Base-by-base conservation (phyloP, 2,329 filamentous ascomycete genomes). In the Sclerotinia minor region DNA sequence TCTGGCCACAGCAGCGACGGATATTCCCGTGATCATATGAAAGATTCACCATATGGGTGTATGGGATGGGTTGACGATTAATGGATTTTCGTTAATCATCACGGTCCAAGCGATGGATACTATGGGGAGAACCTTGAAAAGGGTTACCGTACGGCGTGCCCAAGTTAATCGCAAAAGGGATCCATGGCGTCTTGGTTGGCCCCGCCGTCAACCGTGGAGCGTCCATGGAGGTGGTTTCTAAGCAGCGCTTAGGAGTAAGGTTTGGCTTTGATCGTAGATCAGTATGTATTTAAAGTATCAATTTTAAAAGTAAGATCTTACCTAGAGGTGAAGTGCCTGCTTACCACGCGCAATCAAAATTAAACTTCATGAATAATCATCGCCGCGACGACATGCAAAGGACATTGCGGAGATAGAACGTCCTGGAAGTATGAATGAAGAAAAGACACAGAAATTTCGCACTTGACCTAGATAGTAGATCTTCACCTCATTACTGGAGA, bases 341-440 rank as follows among this genome's bases (percentile, higher is more conserved):
- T 38, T 57, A 41, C 35, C 47, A n/a, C 59, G 15, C 32, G 45
- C 32, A 38, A 24, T 15, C 45, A 35, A 35, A 38, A 41, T 41
- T 26, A 35, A 50, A n/a, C 45, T 50, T 41, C 59, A 49, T 41
- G n/a, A 49, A 21, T 35, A 50, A 61, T 50, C 38, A 29, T 17
- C 17, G 59, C n/a, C 45, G 38, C 32, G 58, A 63, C 15, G 15
- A 63, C 29, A 15, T 35, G 45, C 26, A 29, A 63, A 17, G 9
- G 15, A 35, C 15, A 17, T 61, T 45, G 58, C 29, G 45, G 29
- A 38, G 59, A 50, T n/a, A 50, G 29, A 50, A 61, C 59, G 19
- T 61, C n/a, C n/a, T 38, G 45, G 59, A 38, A 26, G 45, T 63
- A 50, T 41, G 45, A 49, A 50, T 38, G 59, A 61, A 61, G 59